A percentile compares a stretch with the other conserved stretches of the same genome.
These are phyloP conservation scores for Talaromyces stipitatus DNA, from an alignment of 495 filamentous ascomycete species.

Conservation along the genomic window DNA sequence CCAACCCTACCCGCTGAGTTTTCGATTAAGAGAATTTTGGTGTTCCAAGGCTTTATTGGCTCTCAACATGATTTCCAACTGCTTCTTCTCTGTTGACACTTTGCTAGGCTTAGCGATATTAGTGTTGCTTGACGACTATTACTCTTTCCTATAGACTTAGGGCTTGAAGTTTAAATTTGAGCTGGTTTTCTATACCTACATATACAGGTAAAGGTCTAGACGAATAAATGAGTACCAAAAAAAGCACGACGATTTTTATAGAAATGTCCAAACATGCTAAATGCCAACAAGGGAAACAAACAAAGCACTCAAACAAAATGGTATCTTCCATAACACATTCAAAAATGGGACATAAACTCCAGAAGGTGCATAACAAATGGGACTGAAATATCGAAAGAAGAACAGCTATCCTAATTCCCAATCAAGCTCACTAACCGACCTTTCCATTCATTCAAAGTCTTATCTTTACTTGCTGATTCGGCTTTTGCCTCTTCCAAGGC, in stretches of 20 bases:
- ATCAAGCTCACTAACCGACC: constrained; percentile 10
- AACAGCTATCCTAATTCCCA: neutral
- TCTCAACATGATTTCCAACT: no score
- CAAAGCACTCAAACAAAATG: neutral
- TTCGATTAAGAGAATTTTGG: no score
- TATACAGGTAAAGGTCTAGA: no score
- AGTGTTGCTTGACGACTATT: no score
- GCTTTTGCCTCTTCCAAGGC: constrained; percentile 1
- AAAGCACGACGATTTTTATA: neutral
- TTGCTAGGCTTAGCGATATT: no score
- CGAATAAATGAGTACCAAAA: neutral
- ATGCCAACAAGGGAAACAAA: neutral
- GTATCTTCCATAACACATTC: neutral
- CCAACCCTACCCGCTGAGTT: no score
- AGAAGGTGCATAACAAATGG: neutral
- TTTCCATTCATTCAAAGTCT: constrained; percentile 11
- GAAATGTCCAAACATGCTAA: neutral
- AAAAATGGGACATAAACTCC: neutral
- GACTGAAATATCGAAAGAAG: neutral
- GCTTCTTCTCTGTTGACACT: no score
- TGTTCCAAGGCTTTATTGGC: no score
- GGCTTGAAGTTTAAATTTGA: no score
- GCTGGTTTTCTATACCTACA: no score
- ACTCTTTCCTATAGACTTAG: no score
- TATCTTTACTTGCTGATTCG: neutral